Percentiles rank a stretch among this genome's conserved stretches.
Conservation (phyloP, 441 rosid species). For the Adansonia gregorii region DNA sequence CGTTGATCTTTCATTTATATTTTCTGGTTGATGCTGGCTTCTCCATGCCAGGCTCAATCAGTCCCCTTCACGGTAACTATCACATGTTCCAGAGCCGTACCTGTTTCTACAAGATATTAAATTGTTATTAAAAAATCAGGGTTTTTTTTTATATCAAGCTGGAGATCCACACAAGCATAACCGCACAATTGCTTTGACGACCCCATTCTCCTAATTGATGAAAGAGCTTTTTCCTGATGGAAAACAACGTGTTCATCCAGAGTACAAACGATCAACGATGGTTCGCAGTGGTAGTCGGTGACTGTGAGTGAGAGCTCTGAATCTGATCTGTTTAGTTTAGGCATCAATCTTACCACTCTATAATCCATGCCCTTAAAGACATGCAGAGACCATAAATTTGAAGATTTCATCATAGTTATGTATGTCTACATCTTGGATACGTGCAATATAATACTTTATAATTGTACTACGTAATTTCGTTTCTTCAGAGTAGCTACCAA, state of each 20-base stretch:
- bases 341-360: neutral
- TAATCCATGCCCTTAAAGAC: neutral
- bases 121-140: neutral
- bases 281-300: conserved; percentile 23
- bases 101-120: neutral
- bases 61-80: neutral
- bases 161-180: neutral
- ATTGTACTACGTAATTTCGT: neutral
- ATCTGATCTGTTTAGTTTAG: neutral
- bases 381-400: neutral
- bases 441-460: neutral
- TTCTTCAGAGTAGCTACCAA: neutral
- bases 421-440: neutral
- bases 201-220: neutral
- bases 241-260: neutral
- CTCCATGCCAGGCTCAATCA: neutral
- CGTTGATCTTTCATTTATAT: neutral
- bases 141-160: neutral
- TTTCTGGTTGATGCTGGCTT: neutral
- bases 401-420: neutral
- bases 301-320: neutral
- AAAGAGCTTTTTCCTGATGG: conserved; percentile 11
- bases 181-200: neutral
- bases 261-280: conserved; percentile 27
- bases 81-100: neutral